Evolutionary conservation across 257 asterid genomes (phyloP).

Genomic region (Solanum corneliomulleri): DNA sequence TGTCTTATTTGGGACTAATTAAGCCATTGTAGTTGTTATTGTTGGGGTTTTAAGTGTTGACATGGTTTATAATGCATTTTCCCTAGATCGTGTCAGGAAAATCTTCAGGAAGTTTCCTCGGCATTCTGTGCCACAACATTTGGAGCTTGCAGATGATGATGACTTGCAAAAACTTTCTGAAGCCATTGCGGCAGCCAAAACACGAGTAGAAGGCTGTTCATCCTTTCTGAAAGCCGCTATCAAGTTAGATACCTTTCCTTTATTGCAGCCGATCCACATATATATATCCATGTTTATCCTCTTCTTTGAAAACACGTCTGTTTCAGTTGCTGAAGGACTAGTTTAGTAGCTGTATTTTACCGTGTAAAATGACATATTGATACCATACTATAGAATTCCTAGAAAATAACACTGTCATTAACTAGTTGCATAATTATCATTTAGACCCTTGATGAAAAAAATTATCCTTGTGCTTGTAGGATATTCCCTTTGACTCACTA

Average conservation of each 20-base stretch:
- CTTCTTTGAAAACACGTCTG: not conserved
- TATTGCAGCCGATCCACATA: not conserved
- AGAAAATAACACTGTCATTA: not conserved
- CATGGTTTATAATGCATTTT: constrained; percentile 12
- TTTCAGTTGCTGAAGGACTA: not conserved
- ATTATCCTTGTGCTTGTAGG: not conserved
- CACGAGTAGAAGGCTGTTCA: constrained; percentile 81
- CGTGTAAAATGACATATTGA: not conserved
- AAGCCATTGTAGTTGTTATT: no score
- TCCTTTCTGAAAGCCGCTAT: constrained; percentile 77
- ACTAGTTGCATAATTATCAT: not conserved
- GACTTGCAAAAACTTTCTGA: constrained; percentile 82
- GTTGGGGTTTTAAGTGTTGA: not conserved
- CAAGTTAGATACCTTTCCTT: constrained; percentile 36
- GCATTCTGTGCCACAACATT: constrained; percentile 71
- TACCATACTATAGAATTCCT: not conserved
- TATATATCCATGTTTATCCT: not conserved
- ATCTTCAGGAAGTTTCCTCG: constrained; percentile 73
- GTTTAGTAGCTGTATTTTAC: not conserved
- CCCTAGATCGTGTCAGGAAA: constrained; percentile 65
- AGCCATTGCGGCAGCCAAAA: constrained; percentile 89
- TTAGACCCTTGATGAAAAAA: not conserved
- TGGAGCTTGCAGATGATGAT: constrained; percentile 73
- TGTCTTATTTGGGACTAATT: not conserved
- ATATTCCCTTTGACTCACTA: not conserved